These are phyloP conservation scores for Chenopodium suecicum DNA, from an alignment of 148 eudicot genomes.

Conservation along the genomic window DNA sequence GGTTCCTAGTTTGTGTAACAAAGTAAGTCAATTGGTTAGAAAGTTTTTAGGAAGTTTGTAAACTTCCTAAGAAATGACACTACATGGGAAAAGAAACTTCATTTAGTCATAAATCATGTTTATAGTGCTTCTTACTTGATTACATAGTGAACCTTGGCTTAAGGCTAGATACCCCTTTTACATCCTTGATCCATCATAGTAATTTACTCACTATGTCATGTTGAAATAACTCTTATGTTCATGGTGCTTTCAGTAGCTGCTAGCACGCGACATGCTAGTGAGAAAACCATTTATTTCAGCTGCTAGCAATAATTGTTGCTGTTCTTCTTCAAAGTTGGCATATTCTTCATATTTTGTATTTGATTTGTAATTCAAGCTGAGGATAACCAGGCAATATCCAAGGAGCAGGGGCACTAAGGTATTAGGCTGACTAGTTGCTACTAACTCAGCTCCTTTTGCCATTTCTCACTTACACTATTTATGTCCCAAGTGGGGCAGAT, in stretches of 20 bases:
- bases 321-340: background rate
- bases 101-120: background rate
- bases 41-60: too few relatives aligned
- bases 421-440: background rate
- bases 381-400: background rate
- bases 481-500: background rate
- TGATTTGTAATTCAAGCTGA: background rate
- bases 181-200: too few relatives aligned
- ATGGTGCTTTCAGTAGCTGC: background rate
- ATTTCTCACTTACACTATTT: background rate
- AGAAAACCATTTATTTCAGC: background rate
- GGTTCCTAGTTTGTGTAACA: too few relatives aligned
- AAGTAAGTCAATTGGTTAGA: too few relatives aligned
- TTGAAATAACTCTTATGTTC: background rate
- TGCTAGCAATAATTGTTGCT: too few relatives aligned
- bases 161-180: background rate
- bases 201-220: too few relatives aligned
- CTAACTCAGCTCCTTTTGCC: background rate
- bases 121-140: background rate
- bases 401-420: background rate
- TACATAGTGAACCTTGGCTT: background rate
- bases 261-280: too few relatives aligned
- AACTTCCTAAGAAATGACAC: too few relatives aligned
- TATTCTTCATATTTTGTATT: background rate
- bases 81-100: too few relatives aligned